Percentiles rank a stretch among this genome's conserved stretches.
Evolutionary conservation across 768 basidiomycete species (phyloP).

Genomic region (Tulasnella sp.): DNA sequence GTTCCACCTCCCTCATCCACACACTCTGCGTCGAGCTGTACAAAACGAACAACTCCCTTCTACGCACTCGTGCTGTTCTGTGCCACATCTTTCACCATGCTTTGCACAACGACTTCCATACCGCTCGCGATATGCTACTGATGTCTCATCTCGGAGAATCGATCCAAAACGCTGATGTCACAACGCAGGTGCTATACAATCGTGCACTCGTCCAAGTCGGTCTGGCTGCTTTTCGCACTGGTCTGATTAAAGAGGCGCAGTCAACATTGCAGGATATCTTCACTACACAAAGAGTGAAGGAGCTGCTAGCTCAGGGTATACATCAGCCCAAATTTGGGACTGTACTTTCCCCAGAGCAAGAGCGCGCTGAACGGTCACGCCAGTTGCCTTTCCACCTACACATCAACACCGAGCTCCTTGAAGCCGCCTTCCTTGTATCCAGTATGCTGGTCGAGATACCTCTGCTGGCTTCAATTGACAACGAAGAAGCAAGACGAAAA

Average conservation of each 20-base stretch:
- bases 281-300: constrained; percentile 91
- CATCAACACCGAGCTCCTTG: constrained; percentile 94
- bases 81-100: constrained; percentile 97
- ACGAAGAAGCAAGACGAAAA: constrained; percentile 87
- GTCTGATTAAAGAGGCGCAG: constrained; percentile 88
- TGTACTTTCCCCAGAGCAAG: constrained; percentile 81
- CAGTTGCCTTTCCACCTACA: constrained; percentile 99
- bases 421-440: constrained; percentile 93
- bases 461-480: constrained; percentile 82
- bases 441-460: constrained; percentile 99
- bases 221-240: constrained; percentile 89
- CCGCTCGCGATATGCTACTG: constrained; percentile 91
- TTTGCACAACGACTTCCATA: constrained; percentile 90
- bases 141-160: constrained; percentile 99
- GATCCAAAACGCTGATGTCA: constrained; percentile 89
- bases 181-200: constrained; percentile 96
- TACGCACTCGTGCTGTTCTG: constrained; percentile 94
- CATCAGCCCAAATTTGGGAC: constrained; percentile 81
- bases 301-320: constrained; percentile 90
- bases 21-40: constrained; percentile 85
- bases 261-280: constrained; percentile 90
- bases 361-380: constrained; percentile 88
- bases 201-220: constrained; percentile 95
- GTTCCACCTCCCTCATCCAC: constrained; percentile 71
- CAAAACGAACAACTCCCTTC: constrained; percentile 76